A percentile compares a stretch with the other conserved stretches of the same genome.
Evolutionary conservation across 164 flowering plant genomes (phyloP).

Genomic region (Stephania yunnanensis): DNA sequence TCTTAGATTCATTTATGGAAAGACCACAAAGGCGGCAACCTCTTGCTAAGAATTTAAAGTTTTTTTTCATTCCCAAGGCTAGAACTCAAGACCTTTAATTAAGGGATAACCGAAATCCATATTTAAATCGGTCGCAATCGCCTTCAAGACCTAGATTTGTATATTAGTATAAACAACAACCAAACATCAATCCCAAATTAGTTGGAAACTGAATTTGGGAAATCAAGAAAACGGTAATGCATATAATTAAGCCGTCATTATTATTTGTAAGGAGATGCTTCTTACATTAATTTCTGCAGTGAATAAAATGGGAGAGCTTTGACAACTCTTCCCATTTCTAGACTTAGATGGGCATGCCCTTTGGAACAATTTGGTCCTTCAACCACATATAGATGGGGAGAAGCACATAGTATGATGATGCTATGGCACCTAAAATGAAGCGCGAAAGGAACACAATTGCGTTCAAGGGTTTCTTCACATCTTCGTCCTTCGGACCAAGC

Average conservation of each 20-base stretch:
- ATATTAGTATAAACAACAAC: no score
- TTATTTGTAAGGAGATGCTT: not conserved
- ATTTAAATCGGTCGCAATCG: no score
- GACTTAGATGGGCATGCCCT: conserved; percentile 56
- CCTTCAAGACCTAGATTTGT: no score
- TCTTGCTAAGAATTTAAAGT: no score
- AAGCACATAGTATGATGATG: conserved; percentile 58
- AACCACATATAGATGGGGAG: conserved; percentile 93
- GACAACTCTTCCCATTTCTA: not conserved
- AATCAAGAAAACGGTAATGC: not conserved
- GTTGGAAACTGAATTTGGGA: no score
- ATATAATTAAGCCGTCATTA: not conserved
- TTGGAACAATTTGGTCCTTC: conserved; percentile 76
- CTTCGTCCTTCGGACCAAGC: conserved; percentile 51
- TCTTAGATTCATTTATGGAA: no score
- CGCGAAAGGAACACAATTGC: conserved; percentile 39
- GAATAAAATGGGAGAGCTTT: not conserved
- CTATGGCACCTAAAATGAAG: conserved; percentile 59
- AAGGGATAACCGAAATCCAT: no score
- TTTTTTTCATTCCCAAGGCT: no score
- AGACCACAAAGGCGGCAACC: no score
- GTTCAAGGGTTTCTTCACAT: conserved; percentile 36
- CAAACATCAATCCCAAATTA: no score
- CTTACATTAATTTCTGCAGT: conserved; percentile 7
- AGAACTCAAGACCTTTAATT: no score